Evolutionary conservation across 305 asterid species (phyloP), one percentile per base, ranked within the genome.

Genomic region (Fraxinus floribunda): DNA sequence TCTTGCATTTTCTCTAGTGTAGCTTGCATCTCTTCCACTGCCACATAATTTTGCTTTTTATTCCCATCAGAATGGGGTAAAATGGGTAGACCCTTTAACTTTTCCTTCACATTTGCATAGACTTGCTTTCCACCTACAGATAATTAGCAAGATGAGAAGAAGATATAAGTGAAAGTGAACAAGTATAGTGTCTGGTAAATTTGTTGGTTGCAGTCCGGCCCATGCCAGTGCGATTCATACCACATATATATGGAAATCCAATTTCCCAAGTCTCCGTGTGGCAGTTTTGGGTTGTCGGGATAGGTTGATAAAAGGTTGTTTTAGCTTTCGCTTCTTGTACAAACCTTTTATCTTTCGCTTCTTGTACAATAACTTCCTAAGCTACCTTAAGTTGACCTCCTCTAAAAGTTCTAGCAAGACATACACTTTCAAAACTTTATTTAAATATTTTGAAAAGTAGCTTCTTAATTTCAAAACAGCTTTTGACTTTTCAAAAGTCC

Each of bases 21-120:
- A 35, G 94, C 94, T 83, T 89, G 95, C 88, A 93, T 91, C 90
- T 89, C 94, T 81, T 91, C 94, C 88, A 82, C 88, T 41, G 88
- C 57, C 66, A 80, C 82, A 60, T 78, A 82, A 74, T 82, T 85
- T 71, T 84, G 85, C 66, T 83, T 84, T 86, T 86, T 83, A 68
- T 81, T 77, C 66, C 83, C 82, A 18, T 77, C 77, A 4, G 85
- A 46, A 29, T 79, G 83, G 70, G 35, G 82, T n/a, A 90, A 84
- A 79, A 87, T 79, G 24, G 85, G 81, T 39, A 77, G 75, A 5
- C 84, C 90, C 86, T 87, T 85, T 22, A 85, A 77, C 76, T 88
- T 89, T 73, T 89, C 90, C 80, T 84, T 89, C 77, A 84, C 86
- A 7, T 85, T 71, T 73, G 89, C 86, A 83, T 85, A 84, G 30